A percentile compares a stretch with the other conserved stretches of the same genome.
These are phyloP conservation scores for Globisporangium echinulatum DNA, from an alignment of 352 stramenopile species.

Conservation along the genomic window DNA sequence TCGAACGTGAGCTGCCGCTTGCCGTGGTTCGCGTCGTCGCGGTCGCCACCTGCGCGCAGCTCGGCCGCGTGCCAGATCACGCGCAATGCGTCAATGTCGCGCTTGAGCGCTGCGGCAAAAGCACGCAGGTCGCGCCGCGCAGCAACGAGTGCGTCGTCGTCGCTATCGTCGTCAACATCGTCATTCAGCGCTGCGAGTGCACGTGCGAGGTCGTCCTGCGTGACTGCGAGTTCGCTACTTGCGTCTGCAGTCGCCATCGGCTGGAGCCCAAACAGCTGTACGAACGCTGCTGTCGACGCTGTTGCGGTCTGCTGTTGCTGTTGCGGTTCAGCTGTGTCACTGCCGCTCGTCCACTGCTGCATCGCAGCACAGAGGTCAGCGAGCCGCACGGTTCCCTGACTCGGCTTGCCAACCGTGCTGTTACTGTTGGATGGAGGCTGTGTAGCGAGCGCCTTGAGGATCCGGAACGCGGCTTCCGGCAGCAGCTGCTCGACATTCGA, in stretches of 20 bases:
- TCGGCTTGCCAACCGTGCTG: slow-evolving; percentile 1
- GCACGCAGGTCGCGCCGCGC: slow-evolving; percentile 32
- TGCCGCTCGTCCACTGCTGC: slow-evolving; percentile 26
- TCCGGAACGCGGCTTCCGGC: slow-evolving; percentile 68
- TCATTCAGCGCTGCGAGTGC: slow-evolving; percentile 35
- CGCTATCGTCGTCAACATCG: slow-evolving; percentile 8
- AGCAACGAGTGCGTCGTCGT: neutral
- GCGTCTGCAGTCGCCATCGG: slow-evolving; percentile 3
- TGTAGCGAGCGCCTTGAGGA: slow-evolving; percentile 41
- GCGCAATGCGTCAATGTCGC: slow-evolving; percentile 46
- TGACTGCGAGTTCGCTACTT: slow-evolving; percentile 44
- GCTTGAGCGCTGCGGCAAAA: slow-evolving; percentile 40
- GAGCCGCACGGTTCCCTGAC: slow-evolving; percentile 45
- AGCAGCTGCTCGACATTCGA: slow-evolving; percentile 69
- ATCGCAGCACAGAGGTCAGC: slow-evolving; percentile 39
- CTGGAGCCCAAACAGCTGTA: slow-evolving; percentile 46
- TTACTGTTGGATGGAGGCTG: neutral
- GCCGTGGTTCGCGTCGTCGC: slow-evolving; percentile 17
- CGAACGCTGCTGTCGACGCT: slow-evolving; percentile 11
- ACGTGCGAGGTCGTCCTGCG: slow-evolving; percentile 62
- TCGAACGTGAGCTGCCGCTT: slow-evolving; percentile 59
- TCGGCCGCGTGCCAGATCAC: slow-evolving; percentile 65
- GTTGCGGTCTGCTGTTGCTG: neutral
- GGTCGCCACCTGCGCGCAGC: slow-evolving; percentile 37
- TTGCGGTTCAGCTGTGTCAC: neutral